phyloP scores from a whole-genome alignment of 2,329 filamentous ascomycete species.

The Hirsutella thompsonii region DNA sequence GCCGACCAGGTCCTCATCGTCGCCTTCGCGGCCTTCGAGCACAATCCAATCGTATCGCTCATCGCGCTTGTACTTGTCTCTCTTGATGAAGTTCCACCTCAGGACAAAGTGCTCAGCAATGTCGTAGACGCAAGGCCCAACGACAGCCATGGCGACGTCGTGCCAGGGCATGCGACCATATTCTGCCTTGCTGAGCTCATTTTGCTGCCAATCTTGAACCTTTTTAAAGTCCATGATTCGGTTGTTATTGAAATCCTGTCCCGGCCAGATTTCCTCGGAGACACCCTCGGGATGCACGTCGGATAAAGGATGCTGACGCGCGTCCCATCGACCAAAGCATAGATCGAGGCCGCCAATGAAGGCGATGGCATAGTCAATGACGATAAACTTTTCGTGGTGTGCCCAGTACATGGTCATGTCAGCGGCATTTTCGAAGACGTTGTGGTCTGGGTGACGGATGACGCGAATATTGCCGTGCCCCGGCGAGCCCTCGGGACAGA shows the following conservation, averaged over 20 bases:
- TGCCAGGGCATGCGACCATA: constrained; percentile 98
- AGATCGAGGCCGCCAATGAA: constrained; percentile 92
- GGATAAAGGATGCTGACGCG: constrained; percentile 68
- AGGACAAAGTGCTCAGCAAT: constrained; percentile 92
- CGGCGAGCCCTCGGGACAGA: constrained; percentile 70
- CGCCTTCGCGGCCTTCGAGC: constrained; percentile 60
- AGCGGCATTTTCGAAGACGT: constrained; percentile 81
- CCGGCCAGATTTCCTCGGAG: constrained; percentile 76
- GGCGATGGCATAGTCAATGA: constrained; percentile 80
- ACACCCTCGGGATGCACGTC: constrained; percentile 82
- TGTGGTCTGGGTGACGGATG: constrained; percentile 90
- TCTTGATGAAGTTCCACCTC: constrained; percentile 93
- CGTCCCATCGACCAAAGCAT: constrained; percentile 93
- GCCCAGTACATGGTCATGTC: constrained; percentile 99
- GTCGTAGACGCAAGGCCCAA: constrained; percentile 82
- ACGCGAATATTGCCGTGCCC: constrained; percentile 82
- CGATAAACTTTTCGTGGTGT: constrained; percentile 95
- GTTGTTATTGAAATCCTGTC: constrained; percentile 98
- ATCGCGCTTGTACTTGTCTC: constrained; percentile 94
- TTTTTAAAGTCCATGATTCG: constrained; percentile 90
- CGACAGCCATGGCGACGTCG: constrained; percentile 84
- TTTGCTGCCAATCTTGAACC: constrained; percentile 83
- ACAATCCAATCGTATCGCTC: constrained; percentile 73
- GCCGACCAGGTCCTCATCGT: constrained; percentile 74
- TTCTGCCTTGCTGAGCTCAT: constrained; percentile 82